Evolutionary conservation across 768 basidiomycete species (phyloP).

Genomic region (Gymnopilus dilepis): DNA sequence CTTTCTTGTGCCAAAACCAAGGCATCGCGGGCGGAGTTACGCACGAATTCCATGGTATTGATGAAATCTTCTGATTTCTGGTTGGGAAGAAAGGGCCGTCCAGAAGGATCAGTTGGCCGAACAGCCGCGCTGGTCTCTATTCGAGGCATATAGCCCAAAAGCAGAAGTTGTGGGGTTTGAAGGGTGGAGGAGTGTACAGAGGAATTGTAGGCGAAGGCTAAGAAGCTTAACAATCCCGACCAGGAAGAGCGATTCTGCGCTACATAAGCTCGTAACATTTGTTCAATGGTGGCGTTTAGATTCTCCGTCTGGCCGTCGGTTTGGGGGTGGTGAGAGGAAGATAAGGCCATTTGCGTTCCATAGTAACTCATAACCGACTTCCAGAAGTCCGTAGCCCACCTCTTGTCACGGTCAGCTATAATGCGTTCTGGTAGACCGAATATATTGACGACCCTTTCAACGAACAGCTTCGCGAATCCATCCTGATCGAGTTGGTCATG

Average conservation of each 20-base stretch:
- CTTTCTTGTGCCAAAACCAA: constrained; percentile 12
- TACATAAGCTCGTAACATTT: constrained; percentile 18
- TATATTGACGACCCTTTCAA: constrained; percentile 26
- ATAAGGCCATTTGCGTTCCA: constrained; percentile 25
- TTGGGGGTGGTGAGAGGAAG: constrained; percentile 44
- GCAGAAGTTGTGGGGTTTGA: constrained; percentile 30
- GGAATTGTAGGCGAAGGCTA: constrained; percentile 38
- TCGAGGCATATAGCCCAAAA: constrained; percentile 31
- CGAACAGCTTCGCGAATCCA: constrained; percentile 29
- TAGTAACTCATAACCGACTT: constrained; percentile 24
- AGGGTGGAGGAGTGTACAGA: constrained; percentile 30
- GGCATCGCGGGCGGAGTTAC: neutral
- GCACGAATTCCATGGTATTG: neutral
- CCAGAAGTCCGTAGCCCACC: constrained; percentile 34
- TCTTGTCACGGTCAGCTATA: constrained; percentile 25
- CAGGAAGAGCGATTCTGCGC: constrained; percentile 27
- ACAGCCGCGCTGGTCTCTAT: neutral
- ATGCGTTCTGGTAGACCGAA: constrained; percentile 29
- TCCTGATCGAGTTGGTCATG: constrained; percentile 20
- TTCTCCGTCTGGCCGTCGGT: constrained; percentile 39
- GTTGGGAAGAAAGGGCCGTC: constrained; percentile 8
- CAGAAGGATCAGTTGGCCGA: neutral
- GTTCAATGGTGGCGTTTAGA: constrained; percentile 33
- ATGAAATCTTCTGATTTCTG: constrained; percentile 12
- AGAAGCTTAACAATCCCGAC: constrained; percentile 29